Evolutionary conservation across 768 basidiomycete species (phyloP), one percentile per base, ranked within the genome.

Genomic region (Kondoa malvinella): DNA sequence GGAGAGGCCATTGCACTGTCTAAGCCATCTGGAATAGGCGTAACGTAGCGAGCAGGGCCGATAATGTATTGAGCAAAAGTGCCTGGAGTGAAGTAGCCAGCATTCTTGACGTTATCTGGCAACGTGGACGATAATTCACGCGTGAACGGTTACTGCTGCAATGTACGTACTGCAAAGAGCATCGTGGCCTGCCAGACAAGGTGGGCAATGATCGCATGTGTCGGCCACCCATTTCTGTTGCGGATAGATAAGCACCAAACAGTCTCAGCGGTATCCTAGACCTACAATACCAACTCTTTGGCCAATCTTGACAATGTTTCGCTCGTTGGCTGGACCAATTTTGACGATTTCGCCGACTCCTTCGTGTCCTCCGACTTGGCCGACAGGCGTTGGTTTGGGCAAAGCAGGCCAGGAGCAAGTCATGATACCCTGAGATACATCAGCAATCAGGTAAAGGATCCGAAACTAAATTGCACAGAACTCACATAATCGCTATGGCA

Each of bases 61-160:
- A 57, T 34, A 27, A 67, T 60, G 25, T 67, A 67, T 67, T 74
- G 69, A 58, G 70, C 72, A 71, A 74, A 74, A 2, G 72, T 66
- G 8, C 73, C 90, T 71, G 88, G 83, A 61, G 85, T 81, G 33
- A 80, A 84, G 78, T 85, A 87, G 1, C 90, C 89, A 62, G 83
- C 85, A 57, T 57, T 64, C 57, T 66, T 40, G 15, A 33, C 61
- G 58, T 66, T 27, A 32, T 8, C 40, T 50, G 40, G n/a, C n/a
- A n/a, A n/a, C n/a, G n/a, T n/a, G n/a, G n/a, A n/a, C n/a, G n/a
- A n/a, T n/a, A n/a, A n/a, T n/a, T n/a, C n/a, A n/a, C n/a, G n/a
- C n/a, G n/a, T n/a, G n/a, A n/a, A n/a, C n/a, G n/a, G n/a, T n/a
- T n/a, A n/a, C n/a, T n/a, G n/a, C n/a, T n/a, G n/a, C n/a, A n/a